These are phyloP conservation scores for Posidonia australis DNA, from an alignment of 106 monocot species.

Conservation along the genomic window DNA sequence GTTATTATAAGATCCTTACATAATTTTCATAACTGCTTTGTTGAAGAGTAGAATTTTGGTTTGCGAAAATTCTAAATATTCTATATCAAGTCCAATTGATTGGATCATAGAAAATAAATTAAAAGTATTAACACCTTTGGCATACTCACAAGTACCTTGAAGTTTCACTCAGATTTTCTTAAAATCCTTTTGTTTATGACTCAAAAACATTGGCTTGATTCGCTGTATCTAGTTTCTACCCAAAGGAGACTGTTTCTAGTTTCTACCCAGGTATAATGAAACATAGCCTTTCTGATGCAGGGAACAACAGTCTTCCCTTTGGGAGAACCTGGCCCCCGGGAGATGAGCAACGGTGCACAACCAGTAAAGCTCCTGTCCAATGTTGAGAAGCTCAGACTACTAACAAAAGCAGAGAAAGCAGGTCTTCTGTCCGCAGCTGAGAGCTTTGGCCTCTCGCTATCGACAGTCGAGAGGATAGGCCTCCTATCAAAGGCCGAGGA, in stretches of 20 bases:
- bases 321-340: constrained; percentile 38
- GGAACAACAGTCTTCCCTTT: constrained; percentile 57
- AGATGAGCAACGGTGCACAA: constrained; percentile 8
- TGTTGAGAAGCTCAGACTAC: constrained; percentile 85
- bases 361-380: constrained; percentile 86
- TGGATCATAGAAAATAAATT: background rate
- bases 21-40: too few relatives aligned
- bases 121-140: background rate
- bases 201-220: background rate
- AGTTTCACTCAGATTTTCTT: background rate
- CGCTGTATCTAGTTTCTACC: background rate
- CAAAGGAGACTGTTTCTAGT: background rate
- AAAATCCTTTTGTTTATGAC: too few relatives aligned
- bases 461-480: constrained; percentile 70
- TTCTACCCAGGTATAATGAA: too few relatives aligned
- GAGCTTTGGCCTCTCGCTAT: constrained; percentile 61
- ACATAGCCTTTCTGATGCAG: constrained; percentile 20
- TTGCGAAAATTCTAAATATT: too few relatives aligned
- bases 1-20: too few relatives aligned
- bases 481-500: constrained; percentile 93
- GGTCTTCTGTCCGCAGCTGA: constrained; percentile 84
- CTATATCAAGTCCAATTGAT: background rate
- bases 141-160: background rate
- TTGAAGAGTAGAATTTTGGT: background rate
- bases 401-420: constrained; percentile 91